Percentiles rank a stretch among this genome's conserved stretches.
Evolutionary conservation across 805 yeast genomes (phyloP).

Genomic region (Metschnikowia lochheadii): DNA sequence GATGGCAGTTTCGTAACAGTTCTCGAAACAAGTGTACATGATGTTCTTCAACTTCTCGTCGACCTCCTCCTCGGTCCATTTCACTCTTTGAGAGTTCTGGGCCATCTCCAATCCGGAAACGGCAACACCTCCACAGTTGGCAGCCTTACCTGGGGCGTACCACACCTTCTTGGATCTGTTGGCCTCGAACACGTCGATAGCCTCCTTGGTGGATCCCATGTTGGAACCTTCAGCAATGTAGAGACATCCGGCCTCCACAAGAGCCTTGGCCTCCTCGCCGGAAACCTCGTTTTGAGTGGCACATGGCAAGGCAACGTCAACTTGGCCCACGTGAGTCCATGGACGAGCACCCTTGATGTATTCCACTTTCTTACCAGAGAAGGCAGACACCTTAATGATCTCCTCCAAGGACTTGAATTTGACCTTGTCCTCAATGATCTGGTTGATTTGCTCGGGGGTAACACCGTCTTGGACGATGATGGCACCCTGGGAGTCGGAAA

Average conservation of each 20-base stretch:
- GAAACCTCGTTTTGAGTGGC: constrained; percentile 98
- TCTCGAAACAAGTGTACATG: constrained; percentile 89
- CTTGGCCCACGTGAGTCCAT: constrained; percentile 87
- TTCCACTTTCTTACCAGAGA: constrained; percentile 58
- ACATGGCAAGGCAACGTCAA: constrained; percentile 94
- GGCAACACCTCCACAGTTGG: constrained; percentile 99
- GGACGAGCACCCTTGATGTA: constrained; percentile 95
- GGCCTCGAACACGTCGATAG: constrained; percentile 90
- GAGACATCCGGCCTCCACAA: constrained; percentile 86
- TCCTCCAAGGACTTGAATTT: constrained; percentile 72
- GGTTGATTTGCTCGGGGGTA: constrained; percentile 73
- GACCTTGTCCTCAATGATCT: constrained; percentile 73
- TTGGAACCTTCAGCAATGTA: constrained; percentile 98
- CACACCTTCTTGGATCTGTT: constrained; percentile 69
- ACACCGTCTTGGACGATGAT: constrained; percentile 78
- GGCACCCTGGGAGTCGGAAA: constrained; percentile 93
- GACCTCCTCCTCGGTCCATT: constrained; percentile 91
- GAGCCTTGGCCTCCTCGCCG: constrained; percentile 94
- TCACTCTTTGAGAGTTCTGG: constrained; percentile 92
- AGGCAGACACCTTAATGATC: constrained; percentile 56
- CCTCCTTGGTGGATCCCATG: constrained; percentile 99
- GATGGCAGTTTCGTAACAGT: constrained; percentile 84
- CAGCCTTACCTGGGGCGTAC: constrained; percentile 99
- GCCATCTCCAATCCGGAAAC: constrained; percentile 99
- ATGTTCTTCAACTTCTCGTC: constrained; percentile 86